Percentiles rank a stretch among this genome's conserved stretches.
phyloP scores from a whole-genome alignment of 768 basidiomycete genomes.

The Heimioporus sp. region DNA sequence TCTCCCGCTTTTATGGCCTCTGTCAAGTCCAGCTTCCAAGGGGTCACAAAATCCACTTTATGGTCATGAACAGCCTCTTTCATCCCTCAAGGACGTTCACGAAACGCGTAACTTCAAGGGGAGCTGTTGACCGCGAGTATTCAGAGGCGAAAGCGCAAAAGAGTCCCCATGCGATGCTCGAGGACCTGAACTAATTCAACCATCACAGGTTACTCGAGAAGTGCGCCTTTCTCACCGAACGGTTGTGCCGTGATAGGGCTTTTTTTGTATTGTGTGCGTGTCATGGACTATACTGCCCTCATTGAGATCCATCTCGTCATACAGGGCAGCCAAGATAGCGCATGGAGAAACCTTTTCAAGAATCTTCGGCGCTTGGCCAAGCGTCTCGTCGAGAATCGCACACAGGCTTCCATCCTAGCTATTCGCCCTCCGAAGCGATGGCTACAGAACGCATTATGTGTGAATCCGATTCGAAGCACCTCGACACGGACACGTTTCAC shows the following conservation, averaged over 20 bases:
- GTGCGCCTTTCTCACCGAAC: too few species aligned
- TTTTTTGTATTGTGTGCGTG: constrained; percentile 77
- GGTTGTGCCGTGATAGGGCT: constrained; percentile 81
- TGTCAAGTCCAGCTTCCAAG: constrained; percentile 95
- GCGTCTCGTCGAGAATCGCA: too few species aligned
- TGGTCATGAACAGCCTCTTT: constrained; percentile 99
- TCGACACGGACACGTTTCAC: too few species aligned
- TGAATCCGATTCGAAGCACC: too few species aligned
- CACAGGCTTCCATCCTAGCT: too few species aligned
- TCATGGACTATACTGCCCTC: constrained; percentile 85
- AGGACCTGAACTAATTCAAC: constrained; percentile 97
- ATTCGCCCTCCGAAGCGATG: too few species aligned
- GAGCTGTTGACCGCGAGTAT: too few species aligned
- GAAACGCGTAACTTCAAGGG: constrained; percentile 36
- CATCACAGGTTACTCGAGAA: constrained; percentile 81
- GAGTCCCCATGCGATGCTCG: constrained; percentile 87
- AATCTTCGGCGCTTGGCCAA: constrained; percentile 45
- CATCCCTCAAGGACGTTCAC: constrained; percentile 96
- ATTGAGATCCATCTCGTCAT: constrained; percentile 92
- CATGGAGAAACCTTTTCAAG: too few species aligned
- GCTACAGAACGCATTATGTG: too few species aligned
- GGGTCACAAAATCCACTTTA: constrained; percentile 38
- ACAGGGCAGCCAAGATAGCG: constrained; percentile 89
- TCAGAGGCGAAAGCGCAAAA: constrained; percentile 42
- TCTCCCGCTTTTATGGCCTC: constrained; percentile 94